These are phyloP conservation scores for Aspergillus cejpii DNA, from an alignment of 2,329 filamentous ascomycete species.

Conservation along the genomic window DNA sequence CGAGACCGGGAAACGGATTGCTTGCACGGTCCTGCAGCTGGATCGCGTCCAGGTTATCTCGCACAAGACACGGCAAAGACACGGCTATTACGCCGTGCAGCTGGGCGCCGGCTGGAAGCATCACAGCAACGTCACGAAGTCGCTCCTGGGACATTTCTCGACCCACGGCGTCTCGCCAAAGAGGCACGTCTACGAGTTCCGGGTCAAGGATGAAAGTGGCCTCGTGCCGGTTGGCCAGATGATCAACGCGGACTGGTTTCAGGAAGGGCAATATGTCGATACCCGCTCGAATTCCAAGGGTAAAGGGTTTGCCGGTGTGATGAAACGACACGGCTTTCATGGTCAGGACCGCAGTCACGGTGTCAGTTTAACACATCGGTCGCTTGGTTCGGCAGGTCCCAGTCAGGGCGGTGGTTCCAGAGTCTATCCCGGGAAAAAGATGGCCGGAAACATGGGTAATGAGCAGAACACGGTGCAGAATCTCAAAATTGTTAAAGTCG, in stretches of 20 bases:
- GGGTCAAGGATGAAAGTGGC: slow-evolving; percentile 66
- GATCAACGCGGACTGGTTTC: slow-evolving; percentile 84
- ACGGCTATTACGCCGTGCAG: slow-evolving; percentile 94
- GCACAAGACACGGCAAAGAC: slow-evolving; percentile 69
- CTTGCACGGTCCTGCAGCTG: slow-evolving; percentile 89
- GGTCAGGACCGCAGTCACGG: slow-evolving; percentile 91
- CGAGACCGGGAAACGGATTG: slow-evolving; percentile 65
- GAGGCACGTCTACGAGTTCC: slow-evolving; percentile 76
- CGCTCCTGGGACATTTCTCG: slow-evolving; percentile 82
- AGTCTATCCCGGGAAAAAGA: slow-evolving; percentile 93
- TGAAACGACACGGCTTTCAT: slow-evolving; percentile 89
- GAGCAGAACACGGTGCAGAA: slow-evolving; percentile 86
- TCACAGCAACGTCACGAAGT: slow-evolving; percentile 68
- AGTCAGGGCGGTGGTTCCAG: slow-evolving; percentile 88
- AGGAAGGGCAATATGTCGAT: slow-evolving; percentile 84
- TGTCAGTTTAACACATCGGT: slow-evolving; percentile 88
- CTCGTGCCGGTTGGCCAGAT: slow-evolving; percentile 67
- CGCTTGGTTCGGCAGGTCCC: slow-evolving; percentile 81
- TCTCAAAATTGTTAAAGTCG: slow-evolving; percentile 78
- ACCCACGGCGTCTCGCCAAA: slow-evolving; percentile 76
- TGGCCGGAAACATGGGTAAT: slow-evolving; percentile 93
- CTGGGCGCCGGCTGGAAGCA: slow-evolving; percentile 71
- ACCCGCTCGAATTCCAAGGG: slow-evolving; percentile 71
- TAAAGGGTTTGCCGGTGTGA: slow-evolving; percentile 92
- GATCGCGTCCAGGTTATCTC: slow-evolving; percentile 85